Evolutionary conservation across 345 rosid genomes (phyloP), one percentile per base, ranked within the genome.

Genomic region (Limnanthes douglasii): DNA sequence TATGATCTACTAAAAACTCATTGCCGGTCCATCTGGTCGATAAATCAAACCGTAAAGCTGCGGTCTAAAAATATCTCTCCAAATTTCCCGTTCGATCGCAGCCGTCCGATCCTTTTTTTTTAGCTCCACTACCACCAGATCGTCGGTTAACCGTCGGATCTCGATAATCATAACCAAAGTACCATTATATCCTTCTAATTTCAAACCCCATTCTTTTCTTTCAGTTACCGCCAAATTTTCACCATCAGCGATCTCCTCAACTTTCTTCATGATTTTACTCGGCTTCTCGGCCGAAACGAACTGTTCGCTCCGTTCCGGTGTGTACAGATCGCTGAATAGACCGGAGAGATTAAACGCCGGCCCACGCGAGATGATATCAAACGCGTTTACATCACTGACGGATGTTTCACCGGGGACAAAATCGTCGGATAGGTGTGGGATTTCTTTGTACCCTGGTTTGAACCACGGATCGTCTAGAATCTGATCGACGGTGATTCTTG

Each of bases 271-370:
- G 6, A 88, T 62, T 31, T n/a, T 54, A 31, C 34, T 65, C 29
- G 78, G 73, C 18, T 36, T 16, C 51, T 61, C 61, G 0, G 41
- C 60, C 24, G 97, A 72, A 10, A 68, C 54, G 16, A 83, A 76
- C 37, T 75, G 46, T 11, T 82, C 94, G 8, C 27, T 16, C 1
- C 31, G 31, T 5, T 59, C 64, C 11, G 57, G 34, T 2, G 46
- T 71, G 34, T 53, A 35, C 0, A 31, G 47, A 15, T 58, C 69
- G 3, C 55, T 22, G 48, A 82, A 66, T 0, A 58, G 39, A 26
- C 95, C 86, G 1, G 86, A 77, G 54, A 90, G 65, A 37, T 84
- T 75, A 13, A 90, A 79, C 6, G 86, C 92, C 2, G 85, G 50
- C 10, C 94, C 79, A 15, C 63, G 73, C 4, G 95, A 74, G 36